Base-by-base conservation (phyloP, 257 asterid species). In the Rehmannia glutinosa region DNA sequence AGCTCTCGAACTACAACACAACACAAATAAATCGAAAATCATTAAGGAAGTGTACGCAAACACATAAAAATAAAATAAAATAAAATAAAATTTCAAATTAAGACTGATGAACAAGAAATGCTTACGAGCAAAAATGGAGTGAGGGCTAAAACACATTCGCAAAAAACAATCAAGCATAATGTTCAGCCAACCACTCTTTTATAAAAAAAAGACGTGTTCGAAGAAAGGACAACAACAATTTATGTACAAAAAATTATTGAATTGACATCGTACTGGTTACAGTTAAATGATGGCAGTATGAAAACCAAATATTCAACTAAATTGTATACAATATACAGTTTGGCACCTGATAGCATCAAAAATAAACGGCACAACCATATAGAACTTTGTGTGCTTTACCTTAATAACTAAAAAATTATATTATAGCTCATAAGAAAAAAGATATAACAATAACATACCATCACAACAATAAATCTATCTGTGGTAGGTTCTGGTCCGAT, bases 401-500 rank as follows among this genome's bases (percentile, higher is more conserved):
- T 38, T 36, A 38, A 71, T 21, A 68, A 43, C n/a, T 32, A 49
- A 55, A 15, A 38, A 16, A 8, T 11, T 21, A 17, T 45, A 12
- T 21, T 55, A 13, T 30, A 42, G 61, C 28, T 39, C 27, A 58
- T 49, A n/a, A 42, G 4, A 42, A 36, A 7, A 35, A 43, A 32
- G 28, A 67, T 28, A 62, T 6, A 32, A n/a, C n/a, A 69, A 71
- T 32, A 41, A 6, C 50, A 61, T 85, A 93, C 99, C 97, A 90
- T 93, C 74, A 93, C 99, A 64, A 90, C 97, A 55, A 93, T 97
- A 81, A 93, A 93, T 93, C 99, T 86, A 76, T 93, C 99, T 0
- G 99, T 93, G 23, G 99, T 93, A 38, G 99, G 99, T 83, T 93
- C 97, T 33, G 99, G 99, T 66, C 99, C 99, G 73, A 93, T 93